Percentiles rank a stretch among this genome's conserved stretches.
Conservation (phyloP, 805 yeast genomes). For the Lachancea meyersii region DNA sequence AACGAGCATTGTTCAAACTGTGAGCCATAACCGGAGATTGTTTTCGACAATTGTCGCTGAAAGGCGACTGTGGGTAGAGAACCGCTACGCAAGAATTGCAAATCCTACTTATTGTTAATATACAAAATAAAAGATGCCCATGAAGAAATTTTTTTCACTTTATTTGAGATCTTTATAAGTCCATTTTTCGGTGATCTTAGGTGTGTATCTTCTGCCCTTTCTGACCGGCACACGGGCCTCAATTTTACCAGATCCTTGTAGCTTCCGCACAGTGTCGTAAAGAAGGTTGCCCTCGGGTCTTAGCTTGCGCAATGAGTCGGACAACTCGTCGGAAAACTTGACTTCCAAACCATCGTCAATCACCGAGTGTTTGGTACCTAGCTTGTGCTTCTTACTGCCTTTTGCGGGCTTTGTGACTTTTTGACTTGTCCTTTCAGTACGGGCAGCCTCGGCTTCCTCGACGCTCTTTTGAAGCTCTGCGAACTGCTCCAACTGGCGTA, state of each 20-base stretch:
- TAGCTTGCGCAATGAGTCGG: conserved; percentile 74
- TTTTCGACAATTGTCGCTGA: too few relatives aligned
- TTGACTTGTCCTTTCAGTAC: conserved; percentile 18
- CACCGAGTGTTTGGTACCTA: conserved; percentile 44
- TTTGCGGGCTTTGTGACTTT: conserved; percentile 23
- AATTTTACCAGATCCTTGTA: conserved; percentile 80
- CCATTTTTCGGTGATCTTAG: conserved; percentile 86
- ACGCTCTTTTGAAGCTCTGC: conserved; percentile 33
- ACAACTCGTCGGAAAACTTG: conserved; percentile 81
- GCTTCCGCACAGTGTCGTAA: conserved; percentile 70
- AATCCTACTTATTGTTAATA: not conserved
- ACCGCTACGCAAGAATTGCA: too few relatives aligned
- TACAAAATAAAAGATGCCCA: not conserved
- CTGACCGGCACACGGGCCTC: conserved; percentile 71
- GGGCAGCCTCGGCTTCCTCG: conserved; percentile 10
- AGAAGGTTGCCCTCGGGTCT: conserved; percentile 87
- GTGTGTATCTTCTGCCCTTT: conserved; percentile 59
- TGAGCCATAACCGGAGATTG: too few relatives aligned
- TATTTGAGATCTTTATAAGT: conserved; percentile 82
- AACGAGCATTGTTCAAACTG: too few relatives aligned
- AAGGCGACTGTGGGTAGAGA: too few relatives aligned
- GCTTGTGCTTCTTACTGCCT: conserved; percentile 34
- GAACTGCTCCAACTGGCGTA: conserved; percentile 51
- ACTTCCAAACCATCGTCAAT: conserved; percentile 53
- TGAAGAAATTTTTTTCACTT: conserved; percentile 2